Evolutionary conservation across 495 filamentous ascomycete genomes (phyloP), one percentile per base, ranked within the genome.

Genomic region (Hypoxylon trugodes): DNA sequence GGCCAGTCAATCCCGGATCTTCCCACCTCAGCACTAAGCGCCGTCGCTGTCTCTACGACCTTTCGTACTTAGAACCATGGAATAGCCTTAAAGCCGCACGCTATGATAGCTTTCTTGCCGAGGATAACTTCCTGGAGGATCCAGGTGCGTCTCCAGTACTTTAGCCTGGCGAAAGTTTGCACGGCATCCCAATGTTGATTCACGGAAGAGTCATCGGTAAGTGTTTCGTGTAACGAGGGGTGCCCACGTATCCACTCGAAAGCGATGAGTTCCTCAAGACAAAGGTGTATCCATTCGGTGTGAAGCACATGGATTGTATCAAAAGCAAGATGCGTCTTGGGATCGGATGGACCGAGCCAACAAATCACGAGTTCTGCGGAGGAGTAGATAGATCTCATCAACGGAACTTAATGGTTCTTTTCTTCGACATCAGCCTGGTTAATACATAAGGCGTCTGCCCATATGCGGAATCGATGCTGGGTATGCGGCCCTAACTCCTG

Each of bases 331-430:
- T 51, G 33, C 19, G 16, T 13, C 8, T 38, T 38, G 6, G 48
- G n/a, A 13, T 51, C 48, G 1, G 18, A 7, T 6, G 33, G 19
- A 22, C 66, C 62, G 9, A 73, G 57, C 68, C 65, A 71, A 24
- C 65, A 42, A 7, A 73, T 15, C 3, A 63, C 48, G 8, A 49
- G 45, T 0, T 36, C 26, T 5, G 59, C 59, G 12, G 25, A 24
- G 15, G 30, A 16, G 56, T 65, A 72, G n/a, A 74, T 72, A 7
- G 47, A 24, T 13, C 36, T 22, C 71, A 74, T 74, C 4, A 61
- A 25, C 10, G 37, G 33, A 1, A 74, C 67, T 36, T 74, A 69
- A 18, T 48, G 8, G 18, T 48, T 53, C 30, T 56, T 60, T 32
- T 73, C 71, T 0, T 30, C 6, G 1, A 35, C 18, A 13, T 72